Evolutionary conservation across 176 grass and related monocot species (phyloP).

Genomic region (Coix lacrymajobi): DNA sequence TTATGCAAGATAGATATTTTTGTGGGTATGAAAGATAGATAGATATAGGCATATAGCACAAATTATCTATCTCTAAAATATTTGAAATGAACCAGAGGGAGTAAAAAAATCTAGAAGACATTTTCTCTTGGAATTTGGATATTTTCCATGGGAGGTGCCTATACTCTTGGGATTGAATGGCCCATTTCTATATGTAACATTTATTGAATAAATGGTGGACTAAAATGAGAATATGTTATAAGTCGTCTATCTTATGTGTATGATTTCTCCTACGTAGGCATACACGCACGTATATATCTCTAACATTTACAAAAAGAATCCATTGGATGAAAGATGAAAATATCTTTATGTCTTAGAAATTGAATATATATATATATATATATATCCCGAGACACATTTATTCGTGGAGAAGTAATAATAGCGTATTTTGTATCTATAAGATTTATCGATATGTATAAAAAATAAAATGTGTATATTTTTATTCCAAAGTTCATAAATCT

Average conservation of each 20-base stretch:
- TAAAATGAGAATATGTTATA: neutral
- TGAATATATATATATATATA: neutral
- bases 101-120: neutral
- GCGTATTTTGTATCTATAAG: neutral
- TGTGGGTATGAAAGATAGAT: neutral
- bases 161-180: neutral
- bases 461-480: neutral
- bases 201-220: neutral
- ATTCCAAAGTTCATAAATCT: neutral
- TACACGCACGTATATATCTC: neutral
- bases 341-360: neutral
- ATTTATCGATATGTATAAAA: neutral
- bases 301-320: neutral
- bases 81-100: neutral
- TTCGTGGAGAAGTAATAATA: neutral
- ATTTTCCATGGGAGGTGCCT: neutral
- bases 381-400: too few relatives aligned
- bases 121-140: neutral
- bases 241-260: neutral
- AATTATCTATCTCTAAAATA: neutral
- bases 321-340: neutral
- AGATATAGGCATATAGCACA: neutral
- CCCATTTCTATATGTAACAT: neutral
- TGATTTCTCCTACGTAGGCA: neutral
- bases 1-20: neutral